Percentiles rank a stretch among this genome's conserved stretches.
These are phyloP conservation scores for Colletotrichum somersetense DNA, from an alignment of 2,329 filamentous ascomycete species.

Conservation along the genomic window DNA sequence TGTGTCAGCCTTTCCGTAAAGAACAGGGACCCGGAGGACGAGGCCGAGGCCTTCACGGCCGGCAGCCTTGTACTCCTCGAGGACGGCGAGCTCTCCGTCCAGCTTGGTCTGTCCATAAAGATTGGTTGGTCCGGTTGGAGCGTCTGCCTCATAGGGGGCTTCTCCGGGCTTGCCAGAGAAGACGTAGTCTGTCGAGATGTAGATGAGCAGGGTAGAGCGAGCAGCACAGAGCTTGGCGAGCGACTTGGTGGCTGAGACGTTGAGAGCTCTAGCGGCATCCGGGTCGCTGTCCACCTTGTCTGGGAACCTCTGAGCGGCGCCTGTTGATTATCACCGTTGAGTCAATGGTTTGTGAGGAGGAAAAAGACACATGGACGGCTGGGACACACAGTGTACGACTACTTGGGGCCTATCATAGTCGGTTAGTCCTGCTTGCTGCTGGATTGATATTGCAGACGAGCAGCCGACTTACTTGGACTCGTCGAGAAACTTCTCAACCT, in stretches of 20 bases:
- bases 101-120: conserved; percentile 76
- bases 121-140: conserved; percentile 78
- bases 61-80: conserved; percentile 68
- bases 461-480: conserved; percentile 63
- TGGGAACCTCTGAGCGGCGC: conserved; percentile 88
- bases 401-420: conserved; percentile 72
- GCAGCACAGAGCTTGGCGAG: conserved; percentile 76
- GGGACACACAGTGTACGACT: conserved; percentile 80
- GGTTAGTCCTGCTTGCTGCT: neutral
- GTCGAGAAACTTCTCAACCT: conserved; percentile 65
- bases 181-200: conserved; percentile 87
- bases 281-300: conserved; percentile 88
- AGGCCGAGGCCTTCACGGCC: conserved; percentile 69
- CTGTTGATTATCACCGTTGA: conserved; percentile 55
- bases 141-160: conserved; percentile 80
- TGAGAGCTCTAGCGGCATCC: conserved; percentile 78
- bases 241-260: conserved; percentile 76
- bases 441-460: neutral
- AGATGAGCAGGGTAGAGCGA: conserved; percentile 75
- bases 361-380: neutral
- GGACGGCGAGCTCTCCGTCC: conserved; percentile 72
- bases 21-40: conserved; percentile 83
- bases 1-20: conserved; percentile 82
- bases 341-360: neutral
- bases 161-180: conserved; percentile 82